Evolutionary conservation across 1,139 yeast genomes (phyloP), one percentile per base, ranked within the genome.

Genomic region (Kodamaea alishanica): DNA sequence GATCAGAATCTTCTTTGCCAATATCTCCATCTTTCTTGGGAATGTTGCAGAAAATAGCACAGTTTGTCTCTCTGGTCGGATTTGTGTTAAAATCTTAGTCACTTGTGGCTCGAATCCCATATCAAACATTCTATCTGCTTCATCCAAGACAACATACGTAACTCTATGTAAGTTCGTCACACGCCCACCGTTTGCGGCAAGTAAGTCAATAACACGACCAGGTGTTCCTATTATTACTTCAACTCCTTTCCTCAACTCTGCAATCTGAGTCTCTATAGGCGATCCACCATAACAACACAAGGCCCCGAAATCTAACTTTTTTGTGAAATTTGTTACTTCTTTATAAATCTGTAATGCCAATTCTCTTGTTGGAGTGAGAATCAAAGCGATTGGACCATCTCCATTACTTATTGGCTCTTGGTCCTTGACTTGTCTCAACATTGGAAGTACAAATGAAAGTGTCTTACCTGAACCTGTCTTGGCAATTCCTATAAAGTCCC

Each of bases 41-140:
- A 92, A 89, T 0, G 99, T 94, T 0, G 98, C 98, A 8, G 96
- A 87, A 56, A 92, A 92, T 28, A 94, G 61, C 5, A 90, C 94
- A n/a, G 95, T 86, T 56, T 92, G 98, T 39, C 84, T 70, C 55
- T 90, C 96, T 0, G 95, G 95, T 38, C 97, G 71, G 2, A 88
- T 75, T 33, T 85, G 85, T 25, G 77, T 71, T 53, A 89, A 71
- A 24, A 94, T 84, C 53, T 88, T 87, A 52, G 78, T 81, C 3
- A 94, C 90, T 56, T 94, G 99, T 0, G 98, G 98, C 54, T 89
- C 98, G 63, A 94, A 94, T 1, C 99, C 99, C 77, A 92, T 72
- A 61, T 92, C 99, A 65, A 90, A 90, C 86, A 92, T 82, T 50
- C 99, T 67, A 61, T 94, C 99, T 1, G 98, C 97, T 58, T 94